These are phyloP conservation scores for Fomitiporia mediterranea DNA, from an alignment of 1,284 basidiomycete genomes.

Conservation along the genomic window DNA sequence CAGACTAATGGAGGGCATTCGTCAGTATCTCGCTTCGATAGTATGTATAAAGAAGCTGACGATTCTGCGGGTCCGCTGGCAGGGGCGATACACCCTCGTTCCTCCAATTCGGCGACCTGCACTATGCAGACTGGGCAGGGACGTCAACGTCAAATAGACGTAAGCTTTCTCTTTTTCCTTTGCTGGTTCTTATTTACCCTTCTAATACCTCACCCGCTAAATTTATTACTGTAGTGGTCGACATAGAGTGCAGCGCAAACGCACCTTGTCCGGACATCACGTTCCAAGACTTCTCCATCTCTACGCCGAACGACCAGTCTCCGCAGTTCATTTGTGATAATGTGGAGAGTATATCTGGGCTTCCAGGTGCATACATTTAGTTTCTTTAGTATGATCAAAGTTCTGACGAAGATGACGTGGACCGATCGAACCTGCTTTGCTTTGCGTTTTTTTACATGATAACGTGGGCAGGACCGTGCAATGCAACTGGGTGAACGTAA, in stretches of 20 bases:
- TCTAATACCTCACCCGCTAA: no score
- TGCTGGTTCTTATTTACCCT: no score
- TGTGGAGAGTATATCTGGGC: conserved; percentile 38
- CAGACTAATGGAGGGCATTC: conserved; percentile 50
- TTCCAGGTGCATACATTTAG: conserved; percentile 38
- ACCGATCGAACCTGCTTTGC: no score
- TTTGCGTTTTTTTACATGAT: not conserved
- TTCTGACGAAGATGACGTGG: not conserved
- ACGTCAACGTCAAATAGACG: conserved; percentile 39
- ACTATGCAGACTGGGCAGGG: conserved; percentile 47
- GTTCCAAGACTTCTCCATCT: conserved; percentile 41
- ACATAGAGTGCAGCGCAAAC: conserved; percentile 50
- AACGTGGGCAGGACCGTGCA: conserved; percentile 13
- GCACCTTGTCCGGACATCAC: conserved; percentile 44
- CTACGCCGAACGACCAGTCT: conserved; percentile 33
- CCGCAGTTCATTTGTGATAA: conserved; percentile 44
- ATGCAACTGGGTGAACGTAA: conserved; percentile 18
- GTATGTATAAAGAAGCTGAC: no score
- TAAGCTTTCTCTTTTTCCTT: no score
- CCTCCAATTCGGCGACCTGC: conserved; percentile 44
- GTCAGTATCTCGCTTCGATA: conserved; percentile 27
- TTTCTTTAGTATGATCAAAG: not conserved
- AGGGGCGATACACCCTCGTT: conserved; percentile 49
- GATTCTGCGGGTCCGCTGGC: no score
- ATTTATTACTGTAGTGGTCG: conserved; percentile 43